A percentile compares a stretch with the other conserved stretches of the same genome.
These are phyloP conservation scores for Nemania serpens DNA, from an alignment of 2,329 filamentous ascomycete species.

Conservation along the genomic window DNA sequence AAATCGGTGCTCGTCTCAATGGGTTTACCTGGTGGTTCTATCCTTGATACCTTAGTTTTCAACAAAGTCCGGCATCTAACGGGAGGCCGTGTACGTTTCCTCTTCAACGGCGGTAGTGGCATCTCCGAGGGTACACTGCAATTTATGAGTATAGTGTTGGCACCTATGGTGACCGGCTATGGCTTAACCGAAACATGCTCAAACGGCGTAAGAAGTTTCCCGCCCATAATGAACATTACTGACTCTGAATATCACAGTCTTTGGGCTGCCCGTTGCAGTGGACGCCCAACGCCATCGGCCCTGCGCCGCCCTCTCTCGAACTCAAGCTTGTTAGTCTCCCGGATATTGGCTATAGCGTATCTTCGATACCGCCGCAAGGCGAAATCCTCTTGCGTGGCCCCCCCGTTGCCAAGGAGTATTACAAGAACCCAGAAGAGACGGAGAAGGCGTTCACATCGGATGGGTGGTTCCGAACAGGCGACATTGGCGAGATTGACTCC, in stretches of 20 bases:
- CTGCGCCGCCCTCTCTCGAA: constrained; percentile 77
- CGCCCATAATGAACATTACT: neutral
- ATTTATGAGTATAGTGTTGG: constrained; percentile 90
- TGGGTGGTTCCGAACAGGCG: constrained; percentile 96
- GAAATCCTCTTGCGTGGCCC: constrained; percentile 88
- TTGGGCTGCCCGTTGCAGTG: constrained; percentile 84
- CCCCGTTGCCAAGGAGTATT: constrained; percentile 78
- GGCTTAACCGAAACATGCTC: constrained; percentile 92
- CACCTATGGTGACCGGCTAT: constrained; percentile 93
- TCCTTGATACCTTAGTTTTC: constrained; percentile 86
- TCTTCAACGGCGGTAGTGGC: constrained; percentile 92
- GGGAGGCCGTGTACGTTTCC: constrained; percentile 84
- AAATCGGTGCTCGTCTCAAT: constrained; percentile 63
- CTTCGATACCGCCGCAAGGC: constrained; percentile 79
- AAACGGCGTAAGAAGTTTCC: constrained; percentile 60
- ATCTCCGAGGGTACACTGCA: constrained; percentile 85
- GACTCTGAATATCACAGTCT: constrained; percentile 43
- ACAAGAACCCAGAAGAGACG: constrained; percentile 85
- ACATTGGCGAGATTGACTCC: constrained; percentile 86
- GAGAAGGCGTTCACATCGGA: constrained; percentile 76
- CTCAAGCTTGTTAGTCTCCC: constrained; percentile 90
- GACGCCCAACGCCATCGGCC: constrained; percentile 76
- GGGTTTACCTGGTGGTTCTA: constrained; percentile 66
- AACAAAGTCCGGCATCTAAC: constrained; percentile 89
- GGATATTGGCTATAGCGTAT: constrained; percentile 83